Evolutionary conservation across 2,329 filamentous ascomycete species (phyloP), one percentile per base, ranked within the genome.

Genomic region (Venturia pyrina): DNA sequence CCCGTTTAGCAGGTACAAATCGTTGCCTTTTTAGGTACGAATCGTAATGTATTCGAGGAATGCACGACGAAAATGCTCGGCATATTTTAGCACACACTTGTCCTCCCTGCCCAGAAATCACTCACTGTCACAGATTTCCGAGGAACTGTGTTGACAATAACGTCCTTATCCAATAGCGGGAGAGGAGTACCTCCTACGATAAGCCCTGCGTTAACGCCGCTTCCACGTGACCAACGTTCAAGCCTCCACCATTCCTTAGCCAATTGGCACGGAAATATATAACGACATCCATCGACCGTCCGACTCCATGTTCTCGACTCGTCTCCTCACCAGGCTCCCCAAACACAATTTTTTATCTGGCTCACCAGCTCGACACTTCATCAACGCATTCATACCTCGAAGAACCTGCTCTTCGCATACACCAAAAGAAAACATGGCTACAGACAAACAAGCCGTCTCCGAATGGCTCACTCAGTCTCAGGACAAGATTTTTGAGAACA

Each of bases 401-500:
- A 34, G 53, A 37, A 19, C 32, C 53, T 59, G 53, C 32, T 59
- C 53, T 8, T 34, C 53, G 5, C 28, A 59, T 37, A 15, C 28
- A 37, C 53, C 53, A 7, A n/a, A 59, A 21, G 53, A 37, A 34
- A 59, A 59, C 15, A 59, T 59, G 53, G 53, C 60, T 15, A 21
- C 37, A 41, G 28, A 62, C 40, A 62, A 62, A n/a, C 60, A 40
- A 41, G n/a, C 60, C 5, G 79, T 84, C 69, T 75, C 76, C 68
- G 75, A 76, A 68, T 88, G 88, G 73, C 82, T 88, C 67, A 77
- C 83, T 76, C 79, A 87, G 78, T 82, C 80, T 71, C 87, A 90
- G 75, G 84, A 88, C 71, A 81, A 82, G 67, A 83, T 90, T 72
- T 90, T 90, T 71, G 83, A 88, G 70, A 84, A 85, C 80, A 90